phyloP scores from a whole-genome alignment of 306 rosid species.

The Vachellia pachyceras region DNA sequence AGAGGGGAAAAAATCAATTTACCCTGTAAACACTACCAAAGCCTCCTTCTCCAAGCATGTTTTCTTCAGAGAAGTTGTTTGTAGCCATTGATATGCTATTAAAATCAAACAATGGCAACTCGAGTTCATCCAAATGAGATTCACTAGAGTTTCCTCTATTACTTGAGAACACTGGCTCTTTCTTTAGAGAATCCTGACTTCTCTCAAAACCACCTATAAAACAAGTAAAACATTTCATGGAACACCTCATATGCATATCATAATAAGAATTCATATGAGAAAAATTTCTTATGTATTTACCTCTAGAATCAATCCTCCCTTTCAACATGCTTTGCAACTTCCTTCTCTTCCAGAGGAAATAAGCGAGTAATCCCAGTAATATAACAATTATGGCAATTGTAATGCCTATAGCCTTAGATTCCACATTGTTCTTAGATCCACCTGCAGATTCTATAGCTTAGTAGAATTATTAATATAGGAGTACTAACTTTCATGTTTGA shows the following conservation, averaged over 20 bases:
- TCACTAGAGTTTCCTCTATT: conserved; percentile 57
- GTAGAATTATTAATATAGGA: conserved; percentile 35
- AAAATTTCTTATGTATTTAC: conserved; percentile 38
- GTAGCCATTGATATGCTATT: conserved; percentile 54
- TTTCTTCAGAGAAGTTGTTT: conserved; percentile 53
- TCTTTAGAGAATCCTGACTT: conserved; percentile 68
- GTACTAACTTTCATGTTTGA: conserved; percentile 35
- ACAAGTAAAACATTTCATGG: conserved; percentile 27
- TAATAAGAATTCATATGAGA: not conserved
- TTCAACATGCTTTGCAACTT: conserved; percentile 33
- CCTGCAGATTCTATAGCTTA: conserved; percentile 34
- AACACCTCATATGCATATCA: conserved; percentile 27
- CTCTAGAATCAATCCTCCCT: conserved; percentile 43
- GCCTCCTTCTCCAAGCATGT: conserved; percentile 69
- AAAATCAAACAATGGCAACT: conserved; percentile 62
- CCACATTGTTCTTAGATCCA: conserved; percentile 42
- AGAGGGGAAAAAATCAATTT: conserved; percentile 19
- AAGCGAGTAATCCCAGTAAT: conserved; percentile 45
- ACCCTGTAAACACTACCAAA: conserved; percentile 65
- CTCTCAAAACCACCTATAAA: conserved; percentile 60
- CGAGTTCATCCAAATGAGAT: conserved; percentile 50
- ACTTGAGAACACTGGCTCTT: conserved; percentile 54
- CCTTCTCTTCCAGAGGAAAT: conserved; percentile 57
- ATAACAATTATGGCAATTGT: conserved; percentile 50
- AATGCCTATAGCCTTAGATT: conserved; percentile 44